Evolutionary conservation across 2,329 filamentous ascomycete species (phyloP).

Genomic region (Beauveria caledonica): DNA sequence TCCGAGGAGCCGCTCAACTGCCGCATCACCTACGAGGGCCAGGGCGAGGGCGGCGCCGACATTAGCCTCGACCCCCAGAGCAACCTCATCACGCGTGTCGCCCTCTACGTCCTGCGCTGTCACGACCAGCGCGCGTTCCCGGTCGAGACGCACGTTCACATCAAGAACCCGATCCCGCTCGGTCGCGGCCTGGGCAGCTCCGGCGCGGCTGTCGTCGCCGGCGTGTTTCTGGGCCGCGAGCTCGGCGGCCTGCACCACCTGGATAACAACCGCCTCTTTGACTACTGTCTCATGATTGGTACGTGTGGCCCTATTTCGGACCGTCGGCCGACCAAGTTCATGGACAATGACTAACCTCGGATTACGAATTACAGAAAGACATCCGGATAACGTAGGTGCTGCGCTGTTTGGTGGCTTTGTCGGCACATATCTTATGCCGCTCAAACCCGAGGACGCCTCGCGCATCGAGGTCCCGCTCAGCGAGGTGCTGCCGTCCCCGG

Average conservation of each 20-base stretch:
- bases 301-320: conserved; percentile 16
- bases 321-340: not conserved
- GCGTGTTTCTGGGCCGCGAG: conserved; percentile 86
- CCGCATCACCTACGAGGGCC: conserved; percentile 81
- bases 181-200: conserved; percentile 91
- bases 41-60: conserved; percentile 60
- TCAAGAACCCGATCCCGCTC: conserved; percentile 90
- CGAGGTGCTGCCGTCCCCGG: conserved; percentile 84
- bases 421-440: conserved; percentile 89
- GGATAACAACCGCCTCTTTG: conserved; percentile 73
- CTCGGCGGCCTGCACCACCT: conserved; percentile 70
- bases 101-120: conserved; percentile 89
- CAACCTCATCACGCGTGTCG: conserved; percentile 90
- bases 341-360: not conserved
- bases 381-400: conserved; percentile 91
- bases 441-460: conserved; percentile 80
- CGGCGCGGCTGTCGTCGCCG: conserved; percentile 88
- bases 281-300: conserved; percentile 97
- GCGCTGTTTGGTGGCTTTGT: conserved; percentile 95
- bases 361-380: conserved; percentile 50
- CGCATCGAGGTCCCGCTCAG: conserved; percentile 89
- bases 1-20: conserved; percentile 70
- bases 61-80: conserved; percentile 77
- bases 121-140: conserved; percentile 83
- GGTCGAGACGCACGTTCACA: conserved; percentile 78